These are phyloP conservation scores for Gamsiella multidivaricata DNA, from an alignment of 192 early-diverging fungal genomes.

Conservation along the genomic window DNA sequence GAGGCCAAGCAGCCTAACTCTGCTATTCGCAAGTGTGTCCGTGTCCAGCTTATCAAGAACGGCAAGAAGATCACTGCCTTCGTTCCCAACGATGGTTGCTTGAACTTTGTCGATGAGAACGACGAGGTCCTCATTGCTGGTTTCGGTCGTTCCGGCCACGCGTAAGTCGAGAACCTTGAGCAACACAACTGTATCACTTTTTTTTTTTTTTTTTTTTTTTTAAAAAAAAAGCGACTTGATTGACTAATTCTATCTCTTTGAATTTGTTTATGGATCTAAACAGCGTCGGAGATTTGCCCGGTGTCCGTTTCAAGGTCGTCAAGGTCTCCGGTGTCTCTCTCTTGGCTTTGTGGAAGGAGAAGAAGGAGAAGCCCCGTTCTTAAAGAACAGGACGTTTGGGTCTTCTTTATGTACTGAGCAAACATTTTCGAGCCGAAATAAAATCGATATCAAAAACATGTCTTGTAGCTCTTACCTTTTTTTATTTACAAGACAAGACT, in stretches of 20 bases:
- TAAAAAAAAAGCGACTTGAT: neutral
- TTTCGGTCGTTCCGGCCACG: slow-evolving; percentile 99
- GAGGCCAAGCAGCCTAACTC: slow-evolving; percentile 99
- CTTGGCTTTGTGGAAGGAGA: slow-evolving; percentile 99
- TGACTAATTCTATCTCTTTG: too few species aligned
- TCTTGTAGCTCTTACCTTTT: too few species aligned
- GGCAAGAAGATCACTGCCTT: slow-evolving; percentile 99
- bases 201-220: neutral
- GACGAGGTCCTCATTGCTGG: slow-evolving; percentile 99
- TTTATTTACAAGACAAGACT: too few species aligned
- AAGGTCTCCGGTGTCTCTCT: slow-evolving; percentile 99
- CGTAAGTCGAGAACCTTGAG: slow-evolving; percentile 63
- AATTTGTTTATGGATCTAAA: neutral
- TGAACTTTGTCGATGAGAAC: slow-evolving; percentile 99
- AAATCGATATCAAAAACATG: slow-evolving; percentile 38
- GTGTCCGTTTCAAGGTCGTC: slow-evolving; percentile 99
- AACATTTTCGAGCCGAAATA: slow-evolving; percentile 24
- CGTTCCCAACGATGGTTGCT: slow-evolving; percentile 99
- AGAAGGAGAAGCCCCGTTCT: slow-evolving; percentile 99
- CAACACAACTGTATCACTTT: neutral
- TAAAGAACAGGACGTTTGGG: slow-evolving; percentile 67
- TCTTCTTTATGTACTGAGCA: slow-evolving; percentile 20
- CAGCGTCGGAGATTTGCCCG: slow-evolving; percentile 97
- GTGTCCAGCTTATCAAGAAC: slow-evolving; percentile 99
- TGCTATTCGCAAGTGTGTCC: slow-evolving; percentile 99